These are phyloP conservation scores for Comarum palustre DNA, from an alignment of 306 rosid genomes.

Conservation along the genomic window DNA sequence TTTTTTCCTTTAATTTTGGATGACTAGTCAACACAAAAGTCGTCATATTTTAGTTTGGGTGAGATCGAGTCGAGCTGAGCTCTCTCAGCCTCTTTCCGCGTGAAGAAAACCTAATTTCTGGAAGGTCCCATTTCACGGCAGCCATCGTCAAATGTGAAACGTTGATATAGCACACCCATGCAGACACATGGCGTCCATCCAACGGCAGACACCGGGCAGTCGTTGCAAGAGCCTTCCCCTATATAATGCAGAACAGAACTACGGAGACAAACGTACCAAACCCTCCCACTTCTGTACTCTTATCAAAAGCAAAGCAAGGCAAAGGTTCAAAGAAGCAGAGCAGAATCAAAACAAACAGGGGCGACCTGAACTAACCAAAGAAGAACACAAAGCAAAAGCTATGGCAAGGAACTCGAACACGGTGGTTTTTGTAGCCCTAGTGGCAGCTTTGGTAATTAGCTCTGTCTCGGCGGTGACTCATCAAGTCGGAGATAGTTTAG, in stretches of 20 bases:
- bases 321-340: background rate
- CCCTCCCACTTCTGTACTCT: background rate
- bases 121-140: constrained; percentile 37
- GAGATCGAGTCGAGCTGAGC: background rate
- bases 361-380: constrained; percentile 33
- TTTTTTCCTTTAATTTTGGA: background rate
- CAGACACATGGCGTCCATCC: constrained; percentile 23
- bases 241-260: constrained; percentile 22
- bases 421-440: constrained; percentile 24
- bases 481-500: constrained; percentile 51
- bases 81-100: background rate
- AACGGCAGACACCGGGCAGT: background rate
- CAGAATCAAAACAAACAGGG: constrained; percentile 31
- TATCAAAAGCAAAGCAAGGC: constrained; percentile 9
- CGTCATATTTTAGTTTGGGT: background rate
- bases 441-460: constrained; percentile 39
- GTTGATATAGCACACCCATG: constrained; percentile 23
- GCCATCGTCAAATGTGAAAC: constrained; percentile 5
- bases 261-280: background rate
- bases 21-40: background rate
- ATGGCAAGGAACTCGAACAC: constrained; percentile 44
- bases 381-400: constrained; percentile 39
- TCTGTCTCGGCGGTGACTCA: constrained; percentile 41
- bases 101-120: constrained; percentile 12
- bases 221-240: background rate